These are phyloP conservation scores for Pulveroboletus sp. DNA, from an alignment of 1,284 basidiomycete species.

Conservation along the genomic window DNA sequence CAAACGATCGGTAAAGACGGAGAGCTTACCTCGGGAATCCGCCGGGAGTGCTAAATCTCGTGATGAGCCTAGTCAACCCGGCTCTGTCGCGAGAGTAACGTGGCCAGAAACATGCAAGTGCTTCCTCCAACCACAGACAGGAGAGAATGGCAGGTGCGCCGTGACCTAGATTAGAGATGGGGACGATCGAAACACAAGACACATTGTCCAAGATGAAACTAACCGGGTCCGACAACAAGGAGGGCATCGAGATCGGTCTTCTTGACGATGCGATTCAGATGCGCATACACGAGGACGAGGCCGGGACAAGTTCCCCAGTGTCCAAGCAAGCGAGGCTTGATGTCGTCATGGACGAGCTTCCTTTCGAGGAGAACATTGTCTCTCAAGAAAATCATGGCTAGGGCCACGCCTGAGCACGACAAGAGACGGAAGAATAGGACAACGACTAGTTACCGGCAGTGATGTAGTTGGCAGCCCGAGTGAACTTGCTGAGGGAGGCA, in stretches of 20 bases:
- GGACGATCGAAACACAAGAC: neutral
- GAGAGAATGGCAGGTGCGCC: constrained; percentile 82
- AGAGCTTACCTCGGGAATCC: constrained; percentile 59
- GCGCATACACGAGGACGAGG: constrained; percentile 76
- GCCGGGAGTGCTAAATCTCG: constrained; percentile 64
- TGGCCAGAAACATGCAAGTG: constrained; percentile 72
- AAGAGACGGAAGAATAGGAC: neutral
- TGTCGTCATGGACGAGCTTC: constrained; percentile 60
- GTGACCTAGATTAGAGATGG: constrained; percentile 48
- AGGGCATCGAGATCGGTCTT: constrained; percentile 61
- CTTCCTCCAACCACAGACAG: constrained; percentile 81
- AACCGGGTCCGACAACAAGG: constrained; percentile 73
- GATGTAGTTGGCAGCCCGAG: constrained; percentile 64
- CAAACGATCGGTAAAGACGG: neutral
- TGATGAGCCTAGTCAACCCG: constrained; percentile 69
- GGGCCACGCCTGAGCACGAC: neutral
- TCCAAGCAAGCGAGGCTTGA: constrained; percentile 78
- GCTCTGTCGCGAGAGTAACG: constrained; percentile 63
- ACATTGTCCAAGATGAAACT: neutral
- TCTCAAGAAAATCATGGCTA: constrained; percentile 81
- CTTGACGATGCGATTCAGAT: constrained; percentile 74
- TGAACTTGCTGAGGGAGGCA: constrained; percentile 52
- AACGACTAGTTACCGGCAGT: constrained; percentile 53
- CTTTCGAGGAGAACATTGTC: constrained; percentile 70
- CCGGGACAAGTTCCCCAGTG: constrained; percentile 82